Evolutionary conservation across 805 yeast species (phyloP), one percentile per base, ranked within the genome.

Genomic region (Lachancea meyersii): DNA sequence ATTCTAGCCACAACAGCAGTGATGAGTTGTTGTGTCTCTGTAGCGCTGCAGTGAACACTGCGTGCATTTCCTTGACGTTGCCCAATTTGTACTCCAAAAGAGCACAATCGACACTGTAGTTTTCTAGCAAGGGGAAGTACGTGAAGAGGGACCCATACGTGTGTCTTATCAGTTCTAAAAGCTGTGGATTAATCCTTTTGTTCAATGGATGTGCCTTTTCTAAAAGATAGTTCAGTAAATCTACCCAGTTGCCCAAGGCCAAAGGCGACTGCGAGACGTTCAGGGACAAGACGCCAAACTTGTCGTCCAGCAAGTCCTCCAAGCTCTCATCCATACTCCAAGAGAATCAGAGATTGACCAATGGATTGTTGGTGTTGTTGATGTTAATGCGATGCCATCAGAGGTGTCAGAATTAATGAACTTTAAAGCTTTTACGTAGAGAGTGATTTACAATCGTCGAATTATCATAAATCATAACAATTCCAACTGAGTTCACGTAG

Each of bases 21-120:
- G 68, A 63, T 35, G 60, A 48, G 19, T 60, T 45, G 40, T 61
- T 61, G 34, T 54, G 54, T 8, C 42, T 31, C 16, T 46, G 38
- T 31, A 62, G 43, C 3, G 55, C 61, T 7, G 41, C 43, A 18
- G 55, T 38, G 38, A 60, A 63, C 10, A 56, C 53, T 19, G 47
- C 44, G 37, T 58, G 61, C 35, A 58, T 48, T 28, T 48, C 49
- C 8, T 50, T 40, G 13, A 61, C 41, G 42, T 61, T 43, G 5
- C 65, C 63, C 26, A 62, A 43, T 32, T 58, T 60, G 32, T 54
- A 62, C 43, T 63, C 63, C 18, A 63, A 54, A 7, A 62, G 45
- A 3, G 64, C 67, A 44, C 54, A 61, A 43, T 63, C 68, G 27
- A 63, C 50, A 30, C 60, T 52, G 40, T 62, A 63, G 40, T 60